Conservation (phyloP, 1,284 basidiomycete genomes). For the Papiliotrema fonsecae region DNA sequence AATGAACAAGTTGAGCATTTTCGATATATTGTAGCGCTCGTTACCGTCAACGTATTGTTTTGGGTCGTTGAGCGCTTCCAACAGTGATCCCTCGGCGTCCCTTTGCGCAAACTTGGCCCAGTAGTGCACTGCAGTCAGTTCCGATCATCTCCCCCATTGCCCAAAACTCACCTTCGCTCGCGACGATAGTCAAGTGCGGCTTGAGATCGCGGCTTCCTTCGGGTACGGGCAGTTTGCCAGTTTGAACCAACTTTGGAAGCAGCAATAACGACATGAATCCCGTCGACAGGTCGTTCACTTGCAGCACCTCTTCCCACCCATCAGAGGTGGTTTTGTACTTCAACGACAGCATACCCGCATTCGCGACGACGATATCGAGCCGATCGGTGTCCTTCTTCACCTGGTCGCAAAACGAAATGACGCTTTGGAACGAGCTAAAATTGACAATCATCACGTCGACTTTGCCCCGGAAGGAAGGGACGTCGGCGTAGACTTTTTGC, state of each 20-base stretch:
- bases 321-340: slow-evolving; percentile 1
- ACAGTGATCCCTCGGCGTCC: slow-evolving; percentile 2
- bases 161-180: slow-evolving; percentile 6
- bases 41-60: background rate
- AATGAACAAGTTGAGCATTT: slow-evolving; percentile 3
- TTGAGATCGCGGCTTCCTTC: slow-evolving; percentile 4
- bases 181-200: slow-evolving; percentile 2
- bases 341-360: slow-evolving; percentile 4
- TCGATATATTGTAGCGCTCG: slow-evolving; percentile 9
- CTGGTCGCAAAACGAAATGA: slow-evolving; percentile 2
- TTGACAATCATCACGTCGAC: slow-evolving; percentile 4
- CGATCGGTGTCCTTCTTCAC: slow-evolving; percentile 1
- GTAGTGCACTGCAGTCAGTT: slow-evolving; percentile 6
- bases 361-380: slow-evolving; percentile 10
- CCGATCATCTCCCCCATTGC: background rate
- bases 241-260: slow-evolving; percentile 7
- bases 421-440: slow-evolving; percentile 1
- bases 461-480: slow-evolving; percentile 2
- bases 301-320: slow-evolving; percentile 5
- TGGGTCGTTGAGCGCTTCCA: slow-evolving; percentile 1
- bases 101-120: slow-evolving; percentile 6
- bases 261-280: slow-evolving; percentile 8
- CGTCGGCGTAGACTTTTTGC: background rate
- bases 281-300: slow-evolving; percentile 8
- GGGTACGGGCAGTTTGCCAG: slow-evolving; percentile 6